These are phyloP conservation scores for Blastomyces parvus DNA, from an alignment of 2,329 filamentous ascomycete species.

Conservation along the genomic window DNA sequence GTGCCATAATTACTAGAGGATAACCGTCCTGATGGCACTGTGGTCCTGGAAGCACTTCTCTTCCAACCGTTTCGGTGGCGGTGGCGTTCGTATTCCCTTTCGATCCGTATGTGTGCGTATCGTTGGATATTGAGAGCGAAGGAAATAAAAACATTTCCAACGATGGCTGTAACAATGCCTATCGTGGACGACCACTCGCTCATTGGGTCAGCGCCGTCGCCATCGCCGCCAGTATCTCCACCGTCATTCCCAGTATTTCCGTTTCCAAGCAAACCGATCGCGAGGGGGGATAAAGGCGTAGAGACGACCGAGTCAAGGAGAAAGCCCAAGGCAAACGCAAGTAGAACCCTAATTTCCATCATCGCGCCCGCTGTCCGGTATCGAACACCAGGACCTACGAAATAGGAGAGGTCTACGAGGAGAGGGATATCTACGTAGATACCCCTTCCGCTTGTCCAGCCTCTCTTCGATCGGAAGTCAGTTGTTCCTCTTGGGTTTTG, in stretches of 20 bases:
- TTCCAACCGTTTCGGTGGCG: constrained; percentile 48
- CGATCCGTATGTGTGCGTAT: constrained; percentile 82
- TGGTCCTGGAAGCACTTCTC: constrained; percentile 25
- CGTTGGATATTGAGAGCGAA: constrained; percentile 93
- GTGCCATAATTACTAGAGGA: constrained; percentile 37
- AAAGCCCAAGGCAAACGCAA: constrained; percentile 8
- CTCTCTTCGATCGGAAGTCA: not conserved
- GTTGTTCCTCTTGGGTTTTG: not conserved
- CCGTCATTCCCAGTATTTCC: not conserved
- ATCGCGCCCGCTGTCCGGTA: not conserved
- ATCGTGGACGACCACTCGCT: constrained; percentile 64
- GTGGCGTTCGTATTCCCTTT: constrained; percentile 55
- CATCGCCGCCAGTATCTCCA: not conserved
- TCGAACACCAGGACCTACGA: not conserved
- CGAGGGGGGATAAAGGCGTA: constrained; percentile 1
- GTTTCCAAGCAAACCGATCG: constrained; percentile 4
- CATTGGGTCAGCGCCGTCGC: constrained; percentile 10
- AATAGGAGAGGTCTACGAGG: not conserved
- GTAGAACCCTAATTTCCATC: constrained; percentile 2
- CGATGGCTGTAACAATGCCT: constrained; percentile 84
- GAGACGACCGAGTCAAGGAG: constrained; percentile 8
- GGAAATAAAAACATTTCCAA: constrained; percentile 87
- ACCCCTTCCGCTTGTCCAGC: not conserved
- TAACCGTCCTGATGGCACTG: not conserved
- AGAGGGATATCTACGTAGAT: not conserved